Conservation (phyloP, 352 stramenopile species). For the Pythium vanterpoolii region DNA sequence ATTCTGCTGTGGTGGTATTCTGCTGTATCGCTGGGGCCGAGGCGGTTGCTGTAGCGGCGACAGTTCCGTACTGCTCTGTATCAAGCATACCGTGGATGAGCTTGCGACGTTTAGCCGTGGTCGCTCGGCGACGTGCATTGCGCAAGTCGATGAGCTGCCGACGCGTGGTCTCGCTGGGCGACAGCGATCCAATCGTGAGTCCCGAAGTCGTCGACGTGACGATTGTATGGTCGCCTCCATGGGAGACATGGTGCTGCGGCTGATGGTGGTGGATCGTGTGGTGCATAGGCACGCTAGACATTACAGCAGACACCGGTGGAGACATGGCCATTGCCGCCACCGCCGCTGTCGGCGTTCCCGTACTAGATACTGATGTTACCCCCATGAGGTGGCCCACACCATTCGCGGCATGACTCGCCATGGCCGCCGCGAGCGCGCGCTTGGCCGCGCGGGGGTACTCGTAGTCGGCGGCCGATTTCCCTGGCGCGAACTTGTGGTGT, state of each 20-base stretch:
- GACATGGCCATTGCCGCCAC: constrained; percentile 10
- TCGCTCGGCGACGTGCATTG: constrained; percentile 43
- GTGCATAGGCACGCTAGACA: not conserved
- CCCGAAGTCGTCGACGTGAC: not conserved
- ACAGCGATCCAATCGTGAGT: constrained; percentile 29
- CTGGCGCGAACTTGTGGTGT: constrained; percentile 74
- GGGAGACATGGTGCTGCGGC: not conserved
- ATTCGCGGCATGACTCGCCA: not conserved
- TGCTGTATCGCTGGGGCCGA: not conserved
- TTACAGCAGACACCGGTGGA: not conserved
- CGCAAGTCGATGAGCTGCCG: constrained; percentile 61
- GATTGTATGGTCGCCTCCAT: not conserved
- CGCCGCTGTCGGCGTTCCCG: not conserved
- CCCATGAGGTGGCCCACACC: not conserved
- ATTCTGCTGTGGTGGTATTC: constrained; percentile 27
- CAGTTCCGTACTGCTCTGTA: constrained; percentile 20
- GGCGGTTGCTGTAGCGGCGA: not conserved
- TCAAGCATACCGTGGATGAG: constrained; percentile 34
- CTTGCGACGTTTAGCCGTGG: constrained; percentile 39
- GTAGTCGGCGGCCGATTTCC: constrained; percentile 74
- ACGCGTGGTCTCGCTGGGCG: constrained; percentile 39
- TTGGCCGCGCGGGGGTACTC: constrained; percentile 37
- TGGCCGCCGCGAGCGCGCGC: constrained; percentile 1
- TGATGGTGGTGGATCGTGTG: not conserved
- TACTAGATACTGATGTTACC: not conserved